Conservation (phyloP, 2,329 filamentous ascomycete genomes). For the Ophiostoma populinum region DNA sequence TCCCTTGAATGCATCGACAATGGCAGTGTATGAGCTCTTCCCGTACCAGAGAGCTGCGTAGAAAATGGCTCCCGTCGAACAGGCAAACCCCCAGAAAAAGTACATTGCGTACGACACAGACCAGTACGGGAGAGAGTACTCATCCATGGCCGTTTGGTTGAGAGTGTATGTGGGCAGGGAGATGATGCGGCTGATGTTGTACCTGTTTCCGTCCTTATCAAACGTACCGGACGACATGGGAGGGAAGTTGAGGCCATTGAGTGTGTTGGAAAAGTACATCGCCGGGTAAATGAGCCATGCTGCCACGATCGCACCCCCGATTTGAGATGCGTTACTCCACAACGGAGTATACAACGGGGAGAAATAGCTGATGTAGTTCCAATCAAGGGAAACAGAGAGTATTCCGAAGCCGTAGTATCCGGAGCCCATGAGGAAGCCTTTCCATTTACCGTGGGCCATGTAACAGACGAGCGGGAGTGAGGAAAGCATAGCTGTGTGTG, state of each 20-base stretch:
- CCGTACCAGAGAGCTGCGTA: slow-evolving; percentile 19
- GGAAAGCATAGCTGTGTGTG: slow-evolving; percentile 7
- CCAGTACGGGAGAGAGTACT: slow-evolving; percentile 24
- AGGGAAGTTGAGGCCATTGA: slow-evolving; percentile 22
- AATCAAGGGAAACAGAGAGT: slow-evolving; percentile 24
- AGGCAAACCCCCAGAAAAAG: slow-evolving; percentile 20
- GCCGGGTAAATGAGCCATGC: slow-evolving; percentile 21
- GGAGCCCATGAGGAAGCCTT: slow-evolving; percentile 16
- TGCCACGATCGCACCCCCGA: slow-evolving; percentile 19
- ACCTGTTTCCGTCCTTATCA: slow-evolving; percentile 16
- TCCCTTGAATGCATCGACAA: slow-evolving; percentile 23
- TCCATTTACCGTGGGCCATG: slow-evolving; percentile 17
- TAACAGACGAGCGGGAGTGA: slow-evolving; percentile 16
- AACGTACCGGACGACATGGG: slow-evolving; percentile 20
- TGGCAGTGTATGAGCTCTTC: slow-evolving; percentile 24
- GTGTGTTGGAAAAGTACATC: slow-evolving; percentile 25
- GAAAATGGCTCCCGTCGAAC: slow-evolving; percentile 16
- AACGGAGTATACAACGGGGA: slow-evolving; percentile 19
- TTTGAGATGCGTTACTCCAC: slow-evolving; percentile 20
- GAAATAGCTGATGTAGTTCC: slow-evolving; percentile 24
- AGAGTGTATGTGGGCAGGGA: slow-evolving; percentile 19
- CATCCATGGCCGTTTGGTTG: slow-evolving; percentile 18
- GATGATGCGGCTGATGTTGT: slow-evolving; percentile 26
- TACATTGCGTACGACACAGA: slow-evolving; percentile 21
- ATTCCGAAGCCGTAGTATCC: slow-evolving; percentile 28